Evolutionary conservation across 148 eudicot species (phyloP).

Genomic region (Pouteria glomerata): DNA sequence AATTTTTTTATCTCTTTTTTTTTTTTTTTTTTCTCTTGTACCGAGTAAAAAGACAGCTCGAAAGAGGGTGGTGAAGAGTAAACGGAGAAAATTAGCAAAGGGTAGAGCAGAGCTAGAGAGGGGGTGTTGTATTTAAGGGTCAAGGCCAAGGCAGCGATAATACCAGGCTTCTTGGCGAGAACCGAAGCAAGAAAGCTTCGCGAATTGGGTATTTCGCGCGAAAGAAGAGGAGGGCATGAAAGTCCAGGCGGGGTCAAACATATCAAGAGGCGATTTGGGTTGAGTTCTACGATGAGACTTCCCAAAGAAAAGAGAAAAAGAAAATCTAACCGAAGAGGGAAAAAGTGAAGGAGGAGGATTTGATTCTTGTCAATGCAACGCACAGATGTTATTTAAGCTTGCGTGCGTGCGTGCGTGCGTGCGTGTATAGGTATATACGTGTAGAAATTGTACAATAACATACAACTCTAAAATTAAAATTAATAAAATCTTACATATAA

Average conservation of each 20-base stretch:
- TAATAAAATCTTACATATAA: too few relatives aligned
- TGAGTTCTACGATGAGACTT: neutral
- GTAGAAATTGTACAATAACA: too few relatives aligned
- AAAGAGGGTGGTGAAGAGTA: neutral
- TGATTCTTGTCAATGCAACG: too few relatives aligned
- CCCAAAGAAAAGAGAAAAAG: neutral
- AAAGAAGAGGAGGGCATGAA: conserved; percentile 17
- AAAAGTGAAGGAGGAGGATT: too few relatives aligned
- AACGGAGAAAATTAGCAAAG: neutral
- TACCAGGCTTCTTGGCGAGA: conserved; percentile 60
- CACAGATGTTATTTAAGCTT: too few relatives aligned
- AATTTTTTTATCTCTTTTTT: neutral
- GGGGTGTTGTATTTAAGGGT: conserved; percentile 13
- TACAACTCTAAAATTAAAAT: too few relatives aligned
- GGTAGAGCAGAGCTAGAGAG: neutral
- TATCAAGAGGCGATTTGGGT: conserved; percentile 16
- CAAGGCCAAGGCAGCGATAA: conserved; percentile 48
- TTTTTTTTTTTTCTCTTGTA: neutral
- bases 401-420: too few relatives aligned
- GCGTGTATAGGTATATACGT: too few relatives aligned
- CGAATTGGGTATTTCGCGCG: conserved; percentile 2
- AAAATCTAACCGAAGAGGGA: neutral
- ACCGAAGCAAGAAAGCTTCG: conserved; percentile 32
- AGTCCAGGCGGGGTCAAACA: conserved; percentile 22
- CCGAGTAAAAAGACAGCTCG: neutral